Base-by-base conservation (phyloP, 352 stramenopile species). In the Pythium inflatum region DNA sequence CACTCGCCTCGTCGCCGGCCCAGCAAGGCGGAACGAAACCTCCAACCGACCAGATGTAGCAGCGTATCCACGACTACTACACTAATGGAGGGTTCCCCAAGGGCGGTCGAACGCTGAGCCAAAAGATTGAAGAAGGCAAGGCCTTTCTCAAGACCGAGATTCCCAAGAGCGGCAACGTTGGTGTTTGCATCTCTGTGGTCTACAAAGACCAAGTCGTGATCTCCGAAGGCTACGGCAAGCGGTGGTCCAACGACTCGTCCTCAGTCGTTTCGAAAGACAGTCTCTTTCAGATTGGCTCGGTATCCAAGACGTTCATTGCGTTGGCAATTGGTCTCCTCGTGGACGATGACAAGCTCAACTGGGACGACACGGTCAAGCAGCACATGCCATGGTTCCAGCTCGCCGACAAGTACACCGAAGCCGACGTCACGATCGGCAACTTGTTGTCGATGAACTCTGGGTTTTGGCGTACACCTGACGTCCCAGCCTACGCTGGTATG, bases 201-300 rank as follows among this genome's bases (percentile, higher is more conserved):
- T 87, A 87, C 55, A 38, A 87, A 16, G 81, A 87, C 46, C 31
- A 85, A 57, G 59, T 74, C 5, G 57, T 66, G 18, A 45, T 68
- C 46, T 43, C 41, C 2, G 54, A 68, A 18, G 57, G 66, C 2
- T 67, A 64, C 43, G 58, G 57, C 0, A 30, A 51, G n/a, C 27
- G 16, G 0, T 81, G 76, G 61, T 66, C 49, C 28, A 79, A 79
- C 24, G 77, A 87, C 24, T 63, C 57, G 1, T 54, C 48, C 9
- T 81, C 66, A 24, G 24, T 43, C 0, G 81, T 88, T 22, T 78
- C 79, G 0, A 71, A 61, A 28, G 71, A 76, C 13, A 78, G 77
- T 18, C 56, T 88, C 50, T 90, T 92, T 56, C 77, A 92, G 73
- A 88, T 92, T 49, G 82, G 83, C 13, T 92, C 83, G 1, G 73